These are phyloP conservation scores for Fusarium tuaranense DNA, from an alignment of 2,329 filamentous ascomycete genomes.

Conservation along the genomic window DNA sequence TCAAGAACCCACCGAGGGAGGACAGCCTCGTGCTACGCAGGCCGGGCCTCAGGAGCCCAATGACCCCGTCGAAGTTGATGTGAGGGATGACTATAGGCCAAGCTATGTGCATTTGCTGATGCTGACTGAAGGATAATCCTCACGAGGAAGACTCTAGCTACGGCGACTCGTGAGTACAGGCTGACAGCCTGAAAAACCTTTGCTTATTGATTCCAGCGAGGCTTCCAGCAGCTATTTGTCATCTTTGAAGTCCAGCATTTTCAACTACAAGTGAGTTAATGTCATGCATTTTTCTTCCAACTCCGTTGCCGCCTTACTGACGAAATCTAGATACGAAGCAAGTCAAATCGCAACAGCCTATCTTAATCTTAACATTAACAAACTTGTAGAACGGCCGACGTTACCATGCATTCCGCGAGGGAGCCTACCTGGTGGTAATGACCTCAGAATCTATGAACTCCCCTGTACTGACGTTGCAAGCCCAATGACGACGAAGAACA, in stretches of 20 bases:
- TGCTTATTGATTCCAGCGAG: not conserved
- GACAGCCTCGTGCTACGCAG: not conserved
- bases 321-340: not conserved
- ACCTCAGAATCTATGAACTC: not conserved
- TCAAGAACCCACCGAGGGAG: not conserved
- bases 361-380: not conserved
- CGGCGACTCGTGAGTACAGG: not conserved
- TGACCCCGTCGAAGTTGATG: not conserved
- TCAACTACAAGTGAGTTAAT: not conserved
- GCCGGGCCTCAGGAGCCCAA: not conserved
- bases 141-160: not conserved
- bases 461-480: not conserved
- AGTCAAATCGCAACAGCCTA: not conserved
- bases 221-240: not conserved
- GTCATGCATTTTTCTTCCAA: not conserved
- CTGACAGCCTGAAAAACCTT: not conserved
- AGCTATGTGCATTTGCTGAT: not conserved
- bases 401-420: constrained; percentile 1
- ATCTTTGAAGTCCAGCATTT: not conserved
- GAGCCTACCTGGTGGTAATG: not conserved
- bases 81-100: not conserved
- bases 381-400: not conserved
- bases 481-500: constrained; percentile 8
- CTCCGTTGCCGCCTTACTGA: not conserved
- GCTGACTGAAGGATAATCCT: not conserved